Conservation (phyloP, 208 protist genomes). For the Trypanosoma avium region DNA sequence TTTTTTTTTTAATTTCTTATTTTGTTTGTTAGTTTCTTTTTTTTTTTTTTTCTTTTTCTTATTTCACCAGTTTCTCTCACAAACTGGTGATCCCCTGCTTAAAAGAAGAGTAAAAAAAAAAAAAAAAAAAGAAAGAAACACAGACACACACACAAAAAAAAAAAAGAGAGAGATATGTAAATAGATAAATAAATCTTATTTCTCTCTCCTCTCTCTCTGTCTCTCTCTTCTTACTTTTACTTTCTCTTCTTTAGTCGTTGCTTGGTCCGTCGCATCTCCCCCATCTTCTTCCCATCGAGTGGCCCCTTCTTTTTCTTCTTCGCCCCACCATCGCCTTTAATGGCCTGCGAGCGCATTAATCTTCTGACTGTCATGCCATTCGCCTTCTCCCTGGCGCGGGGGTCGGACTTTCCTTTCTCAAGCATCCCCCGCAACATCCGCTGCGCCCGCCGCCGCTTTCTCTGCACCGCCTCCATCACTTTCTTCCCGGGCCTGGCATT, state of each 20-base stretch:
- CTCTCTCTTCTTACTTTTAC: neutral
- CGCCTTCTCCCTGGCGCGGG: slow-evolving; percentile 81
- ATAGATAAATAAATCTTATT: slow-evolving; percentile 11
- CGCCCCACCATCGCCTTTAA: slow-evolving; percentile 52
- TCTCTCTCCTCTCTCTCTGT: neutral
- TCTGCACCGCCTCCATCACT: slow-evolving; percentile 96
- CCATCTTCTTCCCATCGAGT: slow-evolving; percentile 73
- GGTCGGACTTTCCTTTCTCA: slow-evolving; percentile 89
- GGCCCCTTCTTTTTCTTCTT: slow-evolving; percentile 77
- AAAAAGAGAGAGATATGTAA: neutral
- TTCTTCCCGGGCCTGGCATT: slow-evolving; percentile 97
- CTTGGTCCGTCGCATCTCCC: slow-evolving; percentile 64
- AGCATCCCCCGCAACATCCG: slow-evolving; percentile 86
- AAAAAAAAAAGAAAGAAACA: slow-evolving; percentile 4
- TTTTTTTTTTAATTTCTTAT: neutral
- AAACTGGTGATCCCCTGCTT: too few relatives aligned
- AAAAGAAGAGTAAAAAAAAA: slow-evolving; percentile 8
- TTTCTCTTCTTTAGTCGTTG: slow-evolving; percentile 34
- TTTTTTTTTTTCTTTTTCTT: slow-evolving; percentile 22
- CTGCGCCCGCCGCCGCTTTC: slow-evolving; percentile 89
- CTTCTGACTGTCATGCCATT: slow-evolving; percentile 72
- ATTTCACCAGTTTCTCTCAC: neutral
- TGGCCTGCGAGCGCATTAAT: slow-evolving; percentile 85
- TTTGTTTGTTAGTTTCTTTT: slow-evolving; percentile 1
- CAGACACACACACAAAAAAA: too few relatives aligned